These are phyloP conservation scores for Geotrichum fermentans DNA, from an alignment of 1,139 yeast genomes.

Conservation along the genomic window DNA sequence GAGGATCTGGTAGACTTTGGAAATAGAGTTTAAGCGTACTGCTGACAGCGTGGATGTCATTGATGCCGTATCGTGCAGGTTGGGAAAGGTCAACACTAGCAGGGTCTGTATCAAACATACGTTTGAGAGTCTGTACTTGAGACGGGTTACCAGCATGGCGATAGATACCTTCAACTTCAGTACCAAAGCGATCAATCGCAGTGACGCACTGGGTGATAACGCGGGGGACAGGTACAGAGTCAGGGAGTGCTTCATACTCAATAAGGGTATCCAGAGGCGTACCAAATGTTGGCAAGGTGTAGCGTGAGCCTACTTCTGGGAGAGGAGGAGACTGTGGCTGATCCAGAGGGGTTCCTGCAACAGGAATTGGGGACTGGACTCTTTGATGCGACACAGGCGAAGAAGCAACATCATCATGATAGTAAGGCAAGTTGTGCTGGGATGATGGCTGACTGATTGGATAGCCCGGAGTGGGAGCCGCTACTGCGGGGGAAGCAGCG, in stretches of 20 bases:
- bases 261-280: conserved; percentile 70
- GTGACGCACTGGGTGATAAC: conserved; percentile 84
- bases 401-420: neutral
- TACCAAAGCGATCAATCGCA: conserved; percentile 77
- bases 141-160: conserved; percentile 76
- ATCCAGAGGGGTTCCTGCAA: conserved; percentile 1
- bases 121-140: conserved; percentile 66
- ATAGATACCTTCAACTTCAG: conserved; percentile 83
- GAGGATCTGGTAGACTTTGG: conserved; percentile 75
- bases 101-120: conserved; percentile 76
- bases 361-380: neutral
- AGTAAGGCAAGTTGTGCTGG: neutral
- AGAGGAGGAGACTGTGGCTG: neutral
- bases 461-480: neutral
- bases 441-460: neutral
- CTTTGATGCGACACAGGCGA: neutral
- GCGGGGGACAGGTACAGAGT: conserved; percentile 56
- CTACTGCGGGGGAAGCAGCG: neutral
- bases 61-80: conserved; percentile 43
- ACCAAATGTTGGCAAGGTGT: conserved; percentile 58
- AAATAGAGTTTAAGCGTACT: conserved; percentile 71
- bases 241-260: conserved; percentile 67
- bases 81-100: conserved; percentile 55
- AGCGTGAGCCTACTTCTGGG: neutral
- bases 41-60: conserved; percentile 55